phyloP scores from a whole-genome alignment of 1,284 basidiomycete species.

The Ustilago curta region DNA sequence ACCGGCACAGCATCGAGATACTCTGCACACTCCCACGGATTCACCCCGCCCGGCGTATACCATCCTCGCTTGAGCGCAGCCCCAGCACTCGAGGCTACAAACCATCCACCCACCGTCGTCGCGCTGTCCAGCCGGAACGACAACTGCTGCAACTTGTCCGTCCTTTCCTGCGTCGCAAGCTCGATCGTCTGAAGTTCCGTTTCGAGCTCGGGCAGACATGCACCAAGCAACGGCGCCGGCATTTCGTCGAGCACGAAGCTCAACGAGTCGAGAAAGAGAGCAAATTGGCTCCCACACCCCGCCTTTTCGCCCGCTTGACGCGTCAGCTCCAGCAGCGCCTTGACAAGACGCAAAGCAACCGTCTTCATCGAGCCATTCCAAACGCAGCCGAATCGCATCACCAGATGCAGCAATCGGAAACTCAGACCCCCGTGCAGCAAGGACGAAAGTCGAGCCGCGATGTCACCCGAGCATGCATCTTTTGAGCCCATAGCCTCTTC shows the following conservation, averaged over 20 bases:
- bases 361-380: constrained; percentile 35
- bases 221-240: constrained; percentile 18
- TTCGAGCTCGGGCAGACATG: constrained; percentile 28
- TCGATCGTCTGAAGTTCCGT: constrained; percentile 17
- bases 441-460: not conserved
- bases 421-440: constrained; percentile 13
- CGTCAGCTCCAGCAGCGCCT: constrained; percentile 23
- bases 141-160: constrained; percentile 21
- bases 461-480: not conserved
- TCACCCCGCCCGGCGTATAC: constrained; percentile 33
- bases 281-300: constrained; percentile 18
- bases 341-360: constrained; percentile 21
- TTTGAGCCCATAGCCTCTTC: constrained; percentile 1
- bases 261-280: constrained; percentile 31
- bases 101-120: constrained; percentile 7
- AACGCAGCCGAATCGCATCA: constrained; percentile 42
- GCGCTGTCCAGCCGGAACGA: constrained; percentile 27
- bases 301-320: constrained; percentile 17
- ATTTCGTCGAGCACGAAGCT: constrained; percentile 51
- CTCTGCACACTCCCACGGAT: constrained; percentile 50
- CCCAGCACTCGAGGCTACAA: constrained; percentile 27
- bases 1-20: constrained; percentile 32
- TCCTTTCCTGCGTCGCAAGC: constrained; percentile 22
- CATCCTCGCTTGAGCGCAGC: constrained; percentile 35
- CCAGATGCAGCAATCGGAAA: constrained; percentile 32